Evolutionary conservation across 1,139 yeast species (phyloP).

Genomic region (Yamadazyma atmosphaerica): DNA sequence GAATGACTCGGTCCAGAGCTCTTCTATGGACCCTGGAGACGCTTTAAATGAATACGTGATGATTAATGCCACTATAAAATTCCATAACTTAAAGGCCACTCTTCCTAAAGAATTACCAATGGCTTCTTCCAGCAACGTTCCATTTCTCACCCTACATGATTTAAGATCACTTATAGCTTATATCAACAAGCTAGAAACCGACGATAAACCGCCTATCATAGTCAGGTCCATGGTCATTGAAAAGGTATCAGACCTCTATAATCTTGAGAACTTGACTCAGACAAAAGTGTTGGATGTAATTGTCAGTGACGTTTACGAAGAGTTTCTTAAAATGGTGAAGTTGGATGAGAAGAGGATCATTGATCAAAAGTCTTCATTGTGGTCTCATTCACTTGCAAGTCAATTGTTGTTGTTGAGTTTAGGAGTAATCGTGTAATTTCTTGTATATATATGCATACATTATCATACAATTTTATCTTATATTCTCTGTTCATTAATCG

Average conservation of each 20-base stretch:
- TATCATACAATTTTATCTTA: too few relatives aligned
- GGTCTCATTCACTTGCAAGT: conserved; percentile 64
- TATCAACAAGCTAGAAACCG: conserved; percentile 44
- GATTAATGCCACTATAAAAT: conserved; percentile 62
- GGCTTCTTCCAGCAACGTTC: conserved; percentile 50
- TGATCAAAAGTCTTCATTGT: conserved; percentile 46
- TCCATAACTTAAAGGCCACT: conserved; percentile 60
- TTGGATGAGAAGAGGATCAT: conserved; percentile 49
- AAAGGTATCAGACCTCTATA: conserved; percentile 52
- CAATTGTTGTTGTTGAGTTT: conserved; percentile 58
- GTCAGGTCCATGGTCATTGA: conserved; percentile 62
- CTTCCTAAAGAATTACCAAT: conserved; percentile 54
- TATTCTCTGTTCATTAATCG: neutral
- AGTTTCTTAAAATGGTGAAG: conserved; percentile 53
- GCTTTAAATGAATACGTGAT: conserved; percentile 51
- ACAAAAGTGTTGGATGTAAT: conserved; percentile 53
- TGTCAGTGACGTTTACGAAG: conserved; percentile 61
- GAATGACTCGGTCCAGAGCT: conserved; percentile 10
- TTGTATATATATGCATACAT: conserved; percentile 2
- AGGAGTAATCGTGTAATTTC: conserved; percentile 49
- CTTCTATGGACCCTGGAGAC: conserved; percentile 13
- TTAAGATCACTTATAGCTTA: conserved; percentile 60
- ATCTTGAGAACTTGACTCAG: conserved; percentile 47
- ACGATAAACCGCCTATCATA: conserved; percentile 32
- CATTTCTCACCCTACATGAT: conserved; percentile 59